phyloP scores from a whole-genome alignment of 2,329 filamentous ascomycete species.

The Neofusicoccum laricinum region DNA sequence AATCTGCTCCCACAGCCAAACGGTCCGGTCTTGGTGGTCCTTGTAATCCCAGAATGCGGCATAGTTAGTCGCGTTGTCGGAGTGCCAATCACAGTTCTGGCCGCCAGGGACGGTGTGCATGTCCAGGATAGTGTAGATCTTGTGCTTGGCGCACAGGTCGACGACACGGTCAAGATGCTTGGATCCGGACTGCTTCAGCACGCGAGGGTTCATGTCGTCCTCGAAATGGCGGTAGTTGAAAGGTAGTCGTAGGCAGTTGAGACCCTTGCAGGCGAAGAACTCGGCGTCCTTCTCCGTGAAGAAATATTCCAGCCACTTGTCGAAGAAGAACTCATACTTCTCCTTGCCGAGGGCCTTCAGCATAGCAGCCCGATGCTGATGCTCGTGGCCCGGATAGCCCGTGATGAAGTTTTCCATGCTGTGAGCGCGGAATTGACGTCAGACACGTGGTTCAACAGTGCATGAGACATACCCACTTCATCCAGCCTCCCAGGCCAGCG shows the following conservation, averaged over 20 bases:
- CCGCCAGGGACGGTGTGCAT: constrained; percentile 1
- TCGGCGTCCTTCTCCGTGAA: constrained; percentile 58
- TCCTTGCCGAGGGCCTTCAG: constrained; percentile 53
- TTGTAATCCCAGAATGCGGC: constrained; percentile 52
- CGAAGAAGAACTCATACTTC: constrained; percentile 56
- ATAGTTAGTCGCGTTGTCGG: constrained; percentile 34
- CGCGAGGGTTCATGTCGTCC: constrained; percentile 50
- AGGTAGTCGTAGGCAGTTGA: constrained; percentile 59
- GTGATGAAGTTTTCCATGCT: constrained; percentile 63
- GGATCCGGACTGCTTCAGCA: constrained; percentile 49
- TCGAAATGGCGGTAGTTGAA: constrained; percentile 61
- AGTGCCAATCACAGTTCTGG: constrained; percentile 2
- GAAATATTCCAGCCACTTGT: constrained; percentile 56
- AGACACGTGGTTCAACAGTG: not conserved
- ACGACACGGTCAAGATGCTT: constrained; percentile 50
- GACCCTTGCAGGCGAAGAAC: constrained; percentile 54
- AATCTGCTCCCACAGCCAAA: constrained; percentile 51
- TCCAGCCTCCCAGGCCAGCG: constrained; percentile 46
- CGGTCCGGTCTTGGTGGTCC: constrained; percentile 49
- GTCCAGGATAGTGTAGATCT: constrained; percentile 52
- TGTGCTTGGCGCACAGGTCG: constrained; percentile 46
- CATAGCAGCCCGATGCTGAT: constrained; percentile 54
- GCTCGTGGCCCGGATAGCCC: constrained; percentile 59
- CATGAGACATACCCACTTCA: constrained; percentile 32
- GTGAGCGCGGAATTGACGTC: not conserved